Evolutionary conservation across 1,284 basidiomycete genomes (phyloP).

Genomic region (Heterobasidion parviporum): DNA sequence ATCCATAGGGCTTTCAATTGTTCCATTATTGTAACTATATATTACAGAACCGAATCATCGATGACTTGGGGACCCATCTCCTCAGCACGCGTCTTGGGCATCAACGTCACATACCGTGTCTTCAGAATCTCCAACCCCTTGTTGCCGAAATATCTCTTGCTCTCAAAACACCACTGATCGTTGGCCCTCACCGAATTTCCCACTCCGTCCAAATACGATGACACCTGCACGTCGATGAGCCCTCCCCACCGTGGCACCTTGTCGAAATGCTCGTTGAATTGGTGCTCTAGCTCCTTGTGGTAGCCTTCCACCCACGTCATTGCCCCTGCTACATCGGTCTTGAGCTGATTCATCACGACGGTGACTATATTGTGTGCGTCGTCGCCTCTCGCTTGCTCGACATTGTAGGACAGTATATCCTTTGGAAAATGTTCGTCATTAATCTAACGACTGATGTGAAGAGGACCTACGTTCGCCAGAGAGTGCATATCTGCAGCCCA

Average conservation of each 20-base stretch:
- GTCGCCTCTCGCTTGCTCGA: slow-evolving; percentile 34
- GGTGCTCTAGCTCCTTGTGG: slow-evolving; percentile 15
- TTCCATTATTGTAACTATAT: too few relatives aligned
- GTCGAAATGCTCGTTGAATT: slow-evolving; percentile 19
- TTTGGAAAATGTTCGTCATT: slow-evolving; percentile 9
- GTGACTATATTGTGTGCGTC: slow-evolving; percentile 36
- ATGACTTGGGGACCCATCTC: slow-evolving; percentile 11
- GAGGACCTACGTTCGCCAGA: slow-evolving; percentile 28
- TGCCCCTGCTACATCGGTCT: slow-evolving; percentile 23
- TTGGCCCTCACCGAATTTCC: slow-evolving; percentile 36
- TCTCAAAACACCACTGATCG: slow-evolving; percentile 33
- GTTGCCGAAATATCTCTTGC: slow-evolving; percentile 32
- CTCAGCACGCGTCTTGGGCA: slow-evolving; percentile 11
- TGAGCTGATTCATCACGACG: slow-evolving; percentile 30
- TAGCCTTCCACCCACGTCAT: slow-evolving; percentile 24
- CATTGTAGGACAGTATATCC: slow-evolving; percentile 34
- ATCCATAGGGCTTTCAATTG: too few relatives aligned
- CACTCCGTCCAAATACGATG: slow-evolving; percentile 28
- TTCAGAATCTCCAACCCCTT: slow-evolving; percentile 22
- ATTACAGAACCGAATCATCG: slow-evolving; percentile 8
- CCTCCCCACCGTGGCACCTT: slow-evolving; percentile 25
- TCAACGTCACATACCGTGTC: slow-evolving; percentile 9
- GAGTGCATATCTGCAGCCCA: slow-evolving; percentile 31
- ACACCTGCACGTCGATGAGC: slow-evolving; percentile 22
- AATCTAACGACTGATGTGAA: not conserved